Percentiles rank a stretch among this genome's conserved stretches.
Evolutionary conservation across 169 alveolate genomes (phyloP).

Genomic region (Ichthyophthirius multifiliis): DNA sequence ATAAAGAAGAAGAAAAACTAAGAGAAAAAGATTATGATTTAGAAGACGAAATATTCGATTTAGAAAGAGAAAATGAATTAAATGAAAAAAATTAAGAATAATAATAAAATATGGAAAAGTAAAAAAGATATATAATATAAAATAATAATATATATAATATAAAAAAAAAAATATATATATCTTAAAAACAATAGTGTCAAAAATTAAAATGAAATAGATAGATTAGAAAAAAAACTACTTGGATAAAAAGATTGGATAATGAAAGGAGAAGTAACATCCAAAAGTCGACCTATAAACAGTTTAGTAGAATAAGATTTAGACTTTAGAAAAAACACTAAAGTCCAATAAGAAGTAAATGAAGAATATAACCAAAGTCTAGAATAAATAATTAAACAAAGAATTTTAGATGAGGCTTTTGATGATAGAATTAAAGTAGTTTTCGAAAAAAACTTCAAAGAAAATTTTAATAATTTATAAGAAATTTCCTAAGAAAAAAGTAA

Average conservation of each 20-base stretch:
- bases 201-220: constrained; percentile 14
- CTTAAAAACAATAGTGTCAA: not conserved
- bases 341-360: constrained; percentile 8
- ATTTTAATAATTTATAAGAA: not conserved
- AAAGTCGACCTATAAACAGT: constrained; percentile 32
- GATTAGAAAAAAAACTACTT: constrained; percentile 25
- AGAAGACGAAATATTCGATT: constrained; percentile 14
- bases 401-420: constrained; percentile 40
- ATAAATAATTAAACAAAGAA: constrained; percentile 30
- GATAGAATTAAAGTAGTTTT: constrained; percentile 29
- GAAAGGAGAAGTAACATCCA: constrained; percentile 22
- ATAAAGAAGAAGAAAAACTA: constrained; percentile 10
- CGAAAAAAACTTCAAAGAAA: not conserved
- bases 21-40: not conserved
- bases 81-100: not conserved
- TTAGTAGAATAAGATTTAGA: constrained; percentile 26
- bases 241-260: constrained; percentile 28
- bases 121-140: not conserved
- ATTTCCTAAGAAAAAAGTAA: constrained; percentile 14
- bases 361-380: constrained; percentile 3
- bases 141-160: not conserved
- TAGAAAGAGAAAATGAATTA: constrained; percentile 7
- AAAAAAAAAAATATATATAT: not conserved
- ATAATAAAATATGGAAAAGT: too few species aligned
- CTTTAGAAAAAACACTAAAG: constrained; percentile 24